Conservation (phyloP, 169 alveolate species). For the Perkinsus olseni region DNA sequence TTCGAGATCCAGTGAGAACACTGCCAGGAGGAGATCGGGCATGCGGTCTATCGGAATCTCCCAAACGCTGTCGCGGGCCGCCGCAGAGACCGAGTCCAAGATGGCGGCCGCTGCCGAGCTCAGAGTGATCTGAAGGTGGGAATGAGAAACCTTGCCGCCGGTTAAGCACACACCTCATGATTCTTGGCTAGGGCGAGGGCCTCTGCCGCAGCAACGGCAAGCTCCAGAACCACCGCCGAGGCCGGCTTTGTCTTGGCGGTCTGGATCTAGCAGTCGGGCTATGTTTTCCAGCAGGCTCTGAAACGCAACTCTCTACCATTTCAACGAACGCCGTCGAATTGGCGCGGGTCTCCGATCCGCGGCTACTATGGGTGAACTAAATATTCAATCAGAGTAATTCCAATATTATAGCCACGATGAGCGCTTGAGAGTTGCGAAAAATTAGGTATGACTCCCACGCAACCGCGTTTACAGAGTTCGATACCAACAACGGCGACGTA, state of each 20-base stretch:
- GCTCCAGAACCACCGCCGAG: background rate
- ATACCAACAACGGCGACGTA: no score
- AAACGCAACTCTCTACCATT: no score
- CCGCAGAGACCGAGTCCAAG: background rate
- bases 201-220: background rate
- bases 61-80: background rate
- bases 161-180: background rate
- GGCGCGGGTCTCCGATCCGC: no score
- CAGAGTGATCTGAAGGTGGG: background rate
- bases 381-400: no score
- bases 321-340: no score
- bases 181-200: background rate
- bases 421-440: no score
- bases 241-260: background rate
- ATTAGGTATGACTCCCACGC: no score
- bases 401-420: no score
- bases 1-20: background rate
- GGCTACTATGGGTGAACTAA: no score
- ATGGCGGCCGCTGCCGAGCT: background rate
- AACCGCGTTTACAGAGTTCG: no score
- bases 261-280: background rate
- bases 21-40: background rate
- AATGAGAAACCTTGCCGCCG: no score
- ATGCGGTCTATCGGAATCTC: background rate
- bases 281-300: background rate